Conservation (phyloP, 2,329 filamentous ascomycete species). For the Cercospora berteroae region DNA sequence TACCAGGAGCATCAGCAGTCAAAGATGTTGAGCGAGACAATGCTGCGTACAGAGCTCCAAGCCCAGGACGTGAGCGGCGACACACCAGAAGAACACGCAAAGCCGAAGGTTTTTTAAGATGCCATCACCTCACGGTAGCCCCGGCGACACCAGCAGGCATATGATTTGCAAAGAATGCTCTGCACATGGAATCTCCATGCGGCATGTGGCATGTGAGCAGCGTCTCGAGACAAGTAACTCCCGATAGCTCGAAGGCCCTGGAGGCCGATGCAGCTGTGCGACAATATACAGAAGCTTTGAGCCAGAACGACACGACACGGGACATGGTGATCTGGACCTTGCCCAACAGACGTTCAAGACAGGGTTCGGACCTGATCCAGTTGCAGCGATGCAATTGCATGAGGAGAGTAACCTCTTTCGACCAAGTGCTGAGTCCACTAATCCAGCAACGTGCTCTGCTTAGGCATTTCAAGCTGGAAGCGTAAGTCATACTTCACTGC, state of each 20-base stretch:
- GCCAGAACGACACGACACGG: not conserved
- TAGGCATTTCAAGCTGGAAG: not conserved
- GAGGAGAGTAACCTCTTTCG: not conserved
- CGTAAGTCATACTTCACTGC: not conserved
- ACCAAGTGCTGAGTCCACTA: not conserved
- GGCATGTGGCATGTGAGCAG: not conserved
- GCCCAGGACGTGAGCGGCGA: not conserved
- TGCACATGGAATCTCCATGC: not conserved
- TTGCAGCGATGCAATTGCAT: not conserved
- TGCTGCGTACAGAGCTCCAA: too few relatives aligned
- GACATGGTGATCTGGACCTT: not conserved
- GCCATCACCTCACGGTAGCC: not conserved
- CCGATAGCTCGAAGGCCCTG: not conserved
- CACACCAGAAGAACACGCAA: not conserved
- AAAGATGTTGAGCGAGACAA: not conserved
- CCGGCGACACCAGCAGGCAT: not conserved
- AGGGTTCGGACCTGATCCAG: not conserved
- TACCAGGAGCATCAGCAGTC: not conserved
- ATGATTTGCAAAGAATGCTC: not conserved
- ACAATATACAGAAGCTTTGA: not conserved
- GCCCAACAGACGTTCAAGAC: not conserved
- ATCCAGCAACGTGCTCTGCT: not conserved
- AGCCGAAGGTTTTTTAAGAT: not conserved
- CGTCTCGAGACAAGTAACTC: not conserved
- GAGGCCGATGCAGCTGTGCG: not conserved